Evolutionary conservation across 805 yeast species (phyloP).

Genomic region (Spathaspora girioi): DNA sequence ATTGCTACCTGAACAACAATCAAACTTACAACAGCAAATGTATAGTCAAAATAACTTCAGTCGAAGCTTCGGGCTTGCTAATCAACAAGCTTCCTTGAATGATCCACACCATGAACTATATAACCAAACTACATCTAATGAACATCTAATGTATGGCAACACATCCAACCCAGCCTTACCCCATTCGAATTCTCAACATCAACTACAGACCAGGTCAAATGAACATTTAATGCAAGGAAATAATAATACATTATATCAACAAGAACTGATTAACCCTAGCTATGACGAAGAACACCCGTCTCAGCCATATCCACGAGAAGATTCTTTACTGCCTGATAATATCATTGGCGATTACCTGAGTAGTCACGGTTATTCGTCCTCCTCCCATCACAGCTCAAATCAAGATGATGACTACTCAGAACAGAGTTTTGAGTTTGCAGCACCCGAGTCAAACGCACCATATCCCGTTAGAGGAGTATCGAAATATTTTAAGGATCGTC

Average conservation of each 20-base stretch:
- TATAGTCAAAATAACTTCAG: not conserved
- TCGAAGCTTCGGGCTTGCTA: not conserved
- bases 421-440: not conserved
- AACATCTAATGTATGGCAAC: not conserved
- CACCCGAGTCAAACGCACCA: constrained; percentile 6
- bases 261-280: not conserved
- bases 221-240: not conserved
- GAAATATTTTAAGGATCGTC: constrained; percentile 11
- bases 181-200: not conserved
- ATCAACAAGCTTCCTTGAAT: not conserved
- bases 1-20: not conserved
- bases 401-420: not conserved
- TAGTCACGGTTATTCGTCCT: no score
- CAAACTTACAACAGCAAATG: not conserved
- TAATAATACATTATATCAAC: not conserved
- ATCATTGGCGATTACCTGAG: no score
- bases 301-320: not conserved
- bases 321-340: not conserved
- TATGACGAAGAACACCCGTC: not conserved
- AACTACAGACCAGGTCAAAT: not conserved
- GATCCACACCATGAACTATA: not conserved
- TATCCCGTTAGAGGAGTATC: constrained; percentile 33
- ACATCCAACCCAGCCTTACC: not conserved
- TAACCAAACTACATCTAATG: not conserved
- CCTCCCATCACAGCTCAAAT: no score